Evolutionary conservation across 106 monocot genomes (phyloP).

Genomic region (Apostasia shenzhenica): DNA sequence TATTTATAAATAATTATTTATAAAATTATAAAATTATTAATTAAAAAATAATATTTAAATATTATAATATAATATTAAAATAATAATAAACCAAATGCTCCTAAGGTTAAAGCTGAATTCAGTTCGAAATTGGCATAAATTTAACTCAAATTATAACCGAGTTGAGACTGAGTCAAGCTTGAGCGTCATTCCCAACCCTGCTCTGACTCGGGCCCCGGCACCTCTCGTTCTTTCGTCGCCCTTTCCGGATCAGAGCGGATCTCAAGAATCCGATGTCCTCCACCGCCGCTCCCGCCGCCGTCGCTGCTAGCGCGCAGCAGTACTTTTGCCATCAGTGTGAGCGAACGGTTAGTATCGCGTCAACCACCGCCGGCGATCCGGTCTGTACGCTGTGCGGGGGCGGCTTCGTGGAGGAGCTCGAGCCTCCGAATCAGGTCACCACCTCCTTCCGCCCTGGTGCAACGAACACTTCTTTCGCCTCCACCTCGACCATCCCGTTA

Average conservation of each 20-base stretch:
- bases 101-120: too few species aligned
- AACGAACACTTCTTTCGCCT: neutral
- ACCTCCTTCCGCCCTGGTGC: slow-evolving; percentile 1
- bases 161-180: too few species aligned
- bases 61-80: too few species aligned
- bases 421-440: slow-evolving; percentile 22
- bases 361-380: slow-evolving; percentile 23
- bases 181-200: too few species aligned
- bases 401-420: slow-evolving; percentile 79
- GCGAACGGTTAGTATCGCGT: slow-evolving; percentile 17
- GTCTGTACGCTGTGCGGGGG: slow-evolving; percentile 57
- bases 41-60: too few species aligned
- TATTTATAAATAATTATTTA: too few species aligned
- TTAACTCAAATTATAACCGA: too few species aligned
- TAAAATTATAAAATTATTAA: too few species aligned
- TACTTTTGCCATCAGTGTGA: slow-evolving; percentile 82
- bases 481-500: neutral
- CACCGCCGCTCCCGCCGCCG: slow-evolving; percentile 6
- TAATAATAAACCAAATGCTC: too few species aligned
- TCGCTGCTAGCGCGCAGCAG: slow-evolving; percentile 11
- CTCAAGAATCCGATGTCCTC: slow-evolving; percentile 5
- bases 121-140: too few species aligned
- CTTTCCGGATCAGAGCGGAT: neutral
- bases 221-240: neutral
- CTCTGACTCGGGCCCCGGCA: too few species aligned